These are phyloP conservation scores for Tulasnella sp. DNA, from an alignment of 768 basidiomycete genomes.

Conservation along the genomic window DNA sequence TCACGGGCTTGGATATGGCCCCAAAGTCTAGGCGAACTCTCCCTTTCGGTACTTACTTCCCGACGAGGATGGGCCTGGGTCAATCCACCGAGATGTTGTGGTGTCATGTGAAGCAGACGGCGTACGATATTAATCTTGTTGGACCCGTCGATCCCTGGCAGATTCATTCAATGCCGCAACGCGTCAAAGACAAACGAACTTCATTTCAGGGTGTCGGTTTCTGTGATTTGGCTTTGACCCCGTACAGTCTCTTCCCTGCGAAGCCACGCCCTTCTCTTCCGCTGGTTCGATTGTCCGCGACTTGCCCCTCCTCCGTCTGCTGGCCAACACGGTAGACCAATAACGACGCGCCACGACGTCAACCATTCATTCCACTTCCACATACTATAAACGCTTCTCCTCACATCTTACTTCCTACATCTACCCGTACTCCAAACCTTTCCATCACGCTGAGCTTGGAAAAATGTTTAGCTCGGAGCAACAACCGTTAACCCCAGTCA, in stretches of 20 bases:
- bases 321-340: background rate
- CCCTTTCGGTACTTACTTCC: no score
- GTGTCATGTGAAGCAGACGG: background rate
- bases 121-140: background rate
- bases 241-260: background rate
- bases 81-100: background rate
- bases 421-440: background rate
- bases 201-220: background rate
- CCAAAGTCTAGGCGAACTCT: no score
- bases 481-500: slow-evolving; percentile 22
- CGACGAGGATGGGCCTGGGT: no score
- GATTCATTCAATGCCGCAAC: no score
- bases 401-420: no score
- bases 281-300: background rate
- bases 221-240: background rate
- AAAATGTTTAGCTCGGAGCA: slow-evolving; percentile 5
- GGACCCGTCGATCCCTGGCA: background rate
- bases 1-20: no score
- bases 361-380: background rate
- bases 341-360: background rate
- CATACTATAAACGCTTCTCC: background rate
- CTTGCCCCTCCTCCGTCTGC: background rate
- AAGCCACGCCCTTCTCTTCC: background rate
- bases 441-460: background rate
- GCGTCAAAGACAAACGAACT: background rate